Evolutionary conservation across 73 alveolate genomes (phyloP).

Genomic region (Paramecium sonneborni): DNA sequence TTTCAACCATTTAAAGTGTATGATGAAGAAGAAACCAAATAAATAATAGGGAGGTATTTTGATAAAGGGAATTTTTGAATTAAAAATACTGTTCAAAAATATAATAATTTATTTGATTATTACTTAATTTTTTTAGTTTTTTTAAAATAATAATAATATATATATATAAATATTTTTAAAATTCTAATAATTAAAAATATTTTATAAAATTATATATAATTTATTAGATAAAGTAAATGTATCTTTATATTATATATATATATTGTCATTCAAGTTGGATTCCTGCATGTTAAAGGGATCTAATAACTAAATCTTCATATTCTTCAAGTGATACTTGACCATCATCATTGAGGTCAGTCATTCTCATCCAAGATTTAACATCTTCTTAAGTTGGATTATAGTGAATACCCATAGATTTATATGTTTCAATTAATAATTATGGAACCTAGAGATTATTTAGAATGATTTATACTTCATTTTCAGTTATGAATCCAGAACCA

Average conservation of each 20-base stretch:
- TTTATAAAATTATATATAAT: no score
- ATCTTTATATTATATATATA: background rate
- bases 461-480: constrained; percentile 55
- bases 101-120: no score
- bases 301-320: constrained; percentile 65
- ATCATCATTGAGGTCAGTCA: constrained; percentile 63
- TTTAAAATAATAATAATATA: no score
- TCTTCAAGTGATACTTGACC: constrained; percentile 63
- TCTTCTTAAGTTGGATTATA: constrained; percentile 63
- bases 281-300: constrained; percentile 61
- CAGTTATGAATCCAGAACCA: constrained; percentile 54
- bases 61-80: background rate
- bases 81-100: no score
- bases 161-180: no score
- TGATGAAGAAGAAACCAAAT: background rate
- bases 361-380: constrained; percentile 64
- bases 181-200: no score
- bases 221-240: no score
- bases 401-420: constrained; percentile 59
- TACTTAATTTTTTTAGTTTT: no score
- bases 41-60: background rate
- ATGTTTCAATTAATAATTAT: constrained; percentile 34
- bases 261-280: constrained; percentile 14
- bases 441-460: background rate
- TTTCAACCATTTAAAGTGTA: background rate